Base-by-base conservation (phyloP, 139 green algal species). In the Haematococcus lacustris region DNA sequence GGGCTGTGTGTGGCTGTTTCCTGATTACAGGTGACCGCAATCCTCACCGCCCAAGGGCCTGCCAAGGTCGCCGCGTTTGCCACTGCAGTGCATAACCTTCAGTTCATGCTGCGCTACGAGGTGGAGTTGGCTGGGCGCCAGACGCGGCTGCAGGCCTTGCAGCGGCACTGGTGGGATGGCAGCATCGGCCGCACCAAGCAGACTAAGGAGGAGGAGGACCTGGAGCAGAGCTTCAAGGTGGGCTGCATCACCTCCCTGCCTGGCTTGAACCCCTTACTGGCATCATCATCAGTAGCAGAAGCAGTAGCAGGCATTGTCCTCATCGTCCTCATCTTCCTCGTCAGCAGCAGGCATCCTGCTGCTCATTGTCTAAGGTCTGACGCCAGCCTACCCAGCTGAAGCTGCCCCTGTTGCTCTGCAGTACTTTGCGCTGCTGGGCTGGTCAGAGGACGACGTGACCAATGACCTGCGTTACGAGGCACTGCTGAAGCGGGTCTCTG, bases 81-180 rank as follows among this genome's bases (percentile, higher is more conserved):
- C 4, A 71, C 71, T 1, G 75, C 73, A 17, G 62, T 87, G 37
- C 72, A 73, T n/a, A 86, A 80, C 1, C 34, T 73, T 17, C 68
- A 80, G 65, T 91, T 91, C 79, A 87, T 91, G 82, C 50, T 82
- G 51, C 81, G 87, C 21, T 87, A 82, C 3, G 66, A 76, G 32
- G 50, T 37, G 1, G 81, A 87, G 38, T 5, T 57, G 38, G 41
- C 63, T 62, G 75, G 62, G 61, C 68, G 51, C 3, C 39, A 57
- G 21, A 32, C 37, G 62, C 35, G 3, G 30, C 62, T 83, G 26
- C 60, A 73, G 35, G 71, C 88, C 67, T 82, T 88, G 47, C 78
- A 82, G 41, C 51, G 80, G 23, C 74, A 79, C 38, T 87, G 78
- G 72, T 86, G 71, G 51, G 76, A 76, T 33, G 38, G 62, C 66